Percentiles rank a stretch among this genome's conserved stretches.
These are phyloP conservation scores for Neurospora crassa DNA, from an alignment of 2,329 filamentous ascomycete species.

Conservation along the genomic window DNA sequence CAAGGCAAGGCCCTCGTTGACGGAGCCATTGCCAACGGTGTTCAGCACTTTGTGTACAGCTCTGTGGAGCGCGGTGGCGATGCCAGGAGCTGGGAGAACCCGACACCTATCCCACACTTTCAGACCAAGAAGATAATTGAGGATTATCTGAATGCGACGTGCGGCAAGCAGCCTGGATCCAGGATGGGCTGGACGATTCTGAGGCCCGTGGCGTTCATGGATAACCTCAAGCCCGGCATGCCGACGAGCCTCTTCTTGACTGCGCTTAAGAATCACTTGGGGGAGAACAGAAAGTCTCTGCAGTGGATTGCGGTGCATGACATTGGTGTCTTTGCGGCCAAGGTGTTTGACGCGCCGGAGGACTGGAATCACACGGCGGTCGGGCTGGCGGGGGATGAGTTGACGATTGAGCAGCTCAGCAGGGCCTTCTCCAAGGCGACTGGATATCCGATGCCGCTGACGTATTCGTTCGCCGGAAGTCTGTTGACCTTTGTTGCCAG, in stretches of 20 bases:
- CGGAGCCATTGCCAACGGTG: conserved; percentile 41
- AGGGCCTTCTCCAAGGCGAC: conserved; percentile 21
- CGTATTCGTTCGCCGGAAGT: conserved; percentile 23
- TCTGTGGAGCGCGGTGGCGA: conserved; percentile 53
- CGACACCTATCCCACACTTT: conserved; percentile 53
- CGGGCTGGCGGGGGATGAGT: conserved; percentile 35
- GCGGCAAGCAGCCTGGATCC: background rate
- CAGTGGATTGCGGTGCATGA: conserved; percentile 33
- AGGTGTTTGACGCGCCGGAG: conserved; percentile 30
- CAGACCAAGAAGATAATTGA: conserved; percentile 53
- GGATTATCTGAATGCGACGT: conserved; percentile 40
- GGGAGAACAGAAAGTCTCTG: conserved; percentile 21
- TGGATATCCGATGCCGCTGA: conserved; percentile 17
- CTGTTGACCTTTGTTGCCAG: conserved; percentile 21
- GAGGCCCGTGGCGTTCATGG: conserved; percentile 53
- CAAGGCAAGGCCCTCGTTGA: conserved; percentile 53
- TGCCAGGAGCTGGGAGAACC: conserved; percentile 36
- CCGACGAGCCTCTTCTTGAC: conserved; percentile 27
- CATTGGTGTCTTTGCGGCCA: conserved; percentile 35
- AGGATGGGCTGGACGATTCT: conserved; percentile 52
- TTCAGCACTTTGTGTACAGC: conserved; percentile 54
- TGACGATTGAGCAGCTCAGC: conserved; percentile 26
- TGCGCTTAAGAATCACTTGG: conserved; percentile 23
- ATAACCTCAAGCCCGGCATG: conserved; percentile 33
- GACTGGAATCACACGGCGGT: conserved; percentile 28